These are phyloP conservation scores for Chloropicon primus DNA, from an alignment of 139 green algal species.

Conservation along the genomic window DNA sequence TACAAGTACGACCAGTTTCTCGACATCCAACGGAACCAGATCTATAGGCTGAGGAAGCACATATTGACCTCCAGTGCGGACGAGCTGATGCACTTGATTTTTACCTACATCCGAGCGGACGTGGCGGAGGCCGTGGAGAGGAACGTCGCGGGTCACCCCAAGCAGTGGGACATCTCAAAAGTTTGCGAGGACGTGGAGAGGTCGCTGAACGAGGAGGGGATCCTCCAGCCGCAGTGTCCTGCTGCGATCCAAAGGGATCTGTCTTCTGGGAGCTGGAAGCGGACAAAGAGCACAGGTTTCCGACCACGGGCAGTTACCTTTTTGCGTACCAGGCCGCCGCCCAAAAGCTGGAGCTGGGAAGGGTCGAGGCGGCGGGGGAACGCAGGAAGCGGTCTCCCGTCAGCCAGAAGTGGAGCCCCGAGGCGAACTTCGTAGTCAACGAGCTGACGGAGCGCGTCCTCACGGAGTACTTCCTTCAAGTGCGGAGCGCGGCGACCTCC, in stretches of 20 bases:
- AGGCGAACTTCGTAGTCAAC: not conserved
- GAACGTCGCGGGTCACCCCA: not conserved
- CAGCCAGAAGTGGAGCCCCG: not conserved
- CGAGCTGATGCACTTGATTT: not conserved
- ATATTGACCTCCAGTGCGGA: not conserved
- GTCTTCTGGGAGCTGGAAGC: not conserved
- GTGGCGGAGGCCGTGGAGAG: not conserved
- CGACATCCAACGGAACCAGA: slow-evolving; percentile 8
- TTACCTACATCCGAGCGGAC: not conserved
- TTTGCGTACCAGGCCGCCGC: not conserved
- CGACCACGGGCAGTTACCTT: not conserved
- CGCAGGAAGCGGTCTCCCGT: no score
- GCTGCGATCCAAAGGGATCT: not conserved
- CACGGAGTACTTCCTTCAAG: not conserved
- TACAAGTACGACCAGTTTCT: slow-evolving; percentile 16
- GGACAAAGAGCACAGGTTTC: not conserved
- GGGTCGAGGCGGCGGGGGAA: no score
- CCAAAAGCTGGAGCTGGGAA: not conserved
- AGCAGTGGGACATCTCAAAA: not conserved
- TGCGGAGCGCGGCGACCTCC: not conserved
- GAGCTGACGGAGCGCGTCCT: not conserved
- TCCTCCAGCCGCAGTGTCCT: not conserved
- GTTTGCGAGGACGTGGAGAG: not conserved
- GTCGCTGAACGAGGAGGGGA: not conserved
- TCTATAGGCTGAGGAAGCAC: slow-evolving; percentile 10